Evolutionary conservation across 2,329 filamentous ascomycete genomes (phyloP).

Genomic region (Rutstroemia sp.): DNA sequence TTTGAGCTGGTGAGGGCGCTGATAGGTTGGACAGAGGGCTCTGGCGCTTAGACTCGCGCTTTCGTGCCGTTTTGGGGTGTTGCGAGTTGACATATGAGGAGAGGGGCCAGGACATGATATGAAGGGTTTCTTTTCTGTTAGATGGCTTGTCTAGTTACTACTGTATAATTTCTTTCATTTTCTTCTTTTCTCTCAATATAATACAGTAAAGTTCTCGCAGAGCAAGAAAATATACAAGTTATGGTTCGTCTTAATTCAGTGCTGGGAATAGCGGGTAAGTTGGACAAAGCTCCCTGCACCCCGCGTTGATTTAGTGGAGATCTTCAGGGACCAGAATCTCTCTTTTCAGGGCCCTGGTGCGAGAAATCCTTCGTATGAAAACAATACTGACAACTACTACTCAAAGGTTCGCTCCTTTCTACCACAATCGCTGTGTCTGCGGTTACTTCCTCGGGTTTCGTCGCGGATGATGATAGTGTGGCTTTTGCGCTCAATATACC

Average conservation of each 20-base stretch:
- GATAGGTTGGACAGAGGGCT: no score
- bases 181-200: not conserved
- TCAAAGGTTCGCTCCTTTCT: constrained; percentile 3
- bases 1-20: no score
- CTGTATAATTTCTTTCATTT: constrained; percentile 5
- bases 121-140: no score
- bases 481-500: constrained; percentile 46
- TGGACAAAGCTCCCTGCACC: not conserved
- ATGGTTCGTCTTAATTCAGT: constrained; percentile 5
- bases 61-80: not conserved
- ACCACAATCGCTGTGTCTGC: not conserved
- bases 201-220: no score
- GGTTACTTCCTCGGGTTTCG: constrained; percentile 29
- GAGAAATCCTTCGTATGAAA: not conserved
- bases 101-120: not conserved
- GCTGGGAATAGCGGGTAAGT: not conserved
- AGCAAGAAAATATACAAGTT: not conserved
- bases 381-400: not conserved
- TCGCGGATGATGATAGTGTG: constrained; percentile 36
- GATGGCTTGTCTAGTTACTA: no score
- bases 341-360: no score
- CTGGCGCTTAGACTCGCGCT: no score
- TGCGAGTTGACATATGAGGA: not conserved
- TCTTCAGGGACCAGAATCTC: not conserved
- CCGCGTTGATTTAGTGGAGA: not conserved